Evolutionary conservation across 306 rosid genomes (phyloP), one percentile per base, ranked within the genome.

Genomic region (Inga leiocalycina): DNA sequence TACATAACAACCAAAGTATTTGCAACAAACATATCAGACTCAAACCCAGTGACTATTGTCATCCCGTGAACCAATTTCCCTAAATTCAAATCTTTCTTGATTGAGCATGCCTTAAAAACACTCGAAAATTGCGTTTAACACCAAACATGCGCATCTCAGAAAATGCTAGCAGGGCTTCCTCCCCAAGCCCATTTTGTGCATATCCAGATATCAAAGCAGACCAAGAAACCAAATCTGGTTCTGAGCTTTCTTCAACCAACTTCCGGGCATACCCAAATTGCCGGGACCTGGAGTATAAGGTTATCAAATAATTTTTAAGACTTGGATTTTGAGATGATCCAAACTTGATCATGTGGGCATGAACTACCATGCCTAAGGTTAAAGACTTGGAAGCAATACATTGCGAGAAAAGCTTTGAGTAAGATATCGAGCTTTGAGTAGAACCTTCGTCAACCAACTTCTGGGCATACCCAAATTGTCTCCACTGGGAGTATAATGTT

Each of bases 1-100:
- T 93, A 95, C 98, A 93, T 86, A 35, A 90, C 92, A 84, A 95
- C 94, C 93, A 91, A 93, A 82, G 93, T 87, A 76, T 93, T 92
- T 0, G 89, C 90, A 83, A 92, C 98, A 85, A 91, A 93, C 66
- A 84, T 93, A 76, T 95, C 98, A 37, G 81, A 86, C 54, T 88
- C 97, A 81, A 92, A 95, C 61, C 98, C 98, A 0, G 94, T 84
- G 41, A 92, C 87, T 77, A 92, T 70, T 0, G 85, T 85, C 79
- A 84, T 74, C 57, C 89, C 92, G 84, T 95, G 98, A 78, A 91
- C 82, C 85, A 86, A 92, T 86, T 75, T 92, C 45, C 96, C 99
- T 49, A 84, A 48, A 32, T 44, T 70, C 83, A 91, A 87, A 82
- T 91, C 91, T 78, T 70, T 92, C 39, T 82, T 86, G 11, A 88